phyloP scores from a whole-genome alignment of 2,329 filamentous ascomycete genomes.

The Pyrenophora seminiperda region DNA sequence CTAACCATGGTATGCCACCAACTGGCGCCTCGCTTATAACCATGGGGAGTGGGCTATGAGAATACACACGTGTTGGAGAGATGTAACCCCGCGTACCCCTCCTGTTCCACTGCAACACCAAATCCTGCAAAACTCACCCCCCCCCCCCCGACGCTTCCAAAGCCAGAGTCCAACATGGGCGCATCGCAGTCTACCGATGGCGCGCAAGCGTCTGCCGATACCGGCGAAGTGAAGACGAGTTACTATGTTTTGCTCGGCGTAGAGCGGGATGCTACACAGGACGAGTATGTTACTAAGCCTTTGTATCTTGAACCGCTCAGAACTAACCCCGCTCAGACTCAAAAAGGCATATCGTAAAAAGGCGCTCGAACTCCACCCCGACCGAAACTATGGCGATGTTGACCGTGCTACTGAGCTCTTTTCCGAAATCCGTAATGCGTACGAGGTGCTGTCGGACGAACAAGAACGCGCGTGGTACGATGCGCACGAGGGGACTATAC shows the following conservation, averaged over 20 bases:
- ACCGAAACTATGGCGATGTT: constrained; percentile 86
- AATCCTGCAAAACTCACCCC: constrained; percentile 8
- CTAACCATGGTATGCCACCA: too few relatives aligned
- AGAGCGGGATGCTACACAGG: constrained; percentile 73
- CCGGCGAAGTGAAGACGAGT: constrained; percentile 65
- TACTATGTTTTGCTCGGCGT: constrained; percentile 86
- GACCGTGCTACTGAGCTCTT: constrained; percentile 84
- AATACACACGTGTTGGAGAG: not conserved
- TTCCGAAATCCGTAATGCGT: constrained; percentile 89
- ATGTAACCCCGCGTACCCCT: not conserved
- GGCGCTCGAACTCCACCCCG: constrained; percentile 91
- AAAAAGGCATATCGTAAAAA: constrained; percentile 92
- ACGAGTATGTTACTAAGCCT: constrained; percentile 65
- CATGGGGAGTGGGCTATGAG: not conserved
- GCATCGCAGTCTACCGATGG: constrained; percentile 52
- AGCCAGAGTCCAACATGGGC: constrained; percentile 47
- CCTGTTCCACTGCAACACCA: constrained; percentile 3
- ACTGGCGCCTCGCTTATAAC: too few relatives aligned
- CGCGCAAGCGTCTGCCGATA: constrained; percentile 25
- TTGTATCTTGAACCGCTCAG: not conserved
- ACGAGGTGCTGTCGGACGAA: constrained; percentile 93
- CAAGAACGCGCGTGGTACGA: constrained; percentile 99
- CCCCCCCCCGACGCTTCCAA: constrained; percentile 9
- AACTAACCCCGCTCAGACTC: constrained; percentile 61
- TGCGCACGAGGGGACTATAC: constrained; percentile 84